Conservation (phyloP, 2,329 filamentous ascomycete genomes). For the Xylariaceae sp. region DNA sequence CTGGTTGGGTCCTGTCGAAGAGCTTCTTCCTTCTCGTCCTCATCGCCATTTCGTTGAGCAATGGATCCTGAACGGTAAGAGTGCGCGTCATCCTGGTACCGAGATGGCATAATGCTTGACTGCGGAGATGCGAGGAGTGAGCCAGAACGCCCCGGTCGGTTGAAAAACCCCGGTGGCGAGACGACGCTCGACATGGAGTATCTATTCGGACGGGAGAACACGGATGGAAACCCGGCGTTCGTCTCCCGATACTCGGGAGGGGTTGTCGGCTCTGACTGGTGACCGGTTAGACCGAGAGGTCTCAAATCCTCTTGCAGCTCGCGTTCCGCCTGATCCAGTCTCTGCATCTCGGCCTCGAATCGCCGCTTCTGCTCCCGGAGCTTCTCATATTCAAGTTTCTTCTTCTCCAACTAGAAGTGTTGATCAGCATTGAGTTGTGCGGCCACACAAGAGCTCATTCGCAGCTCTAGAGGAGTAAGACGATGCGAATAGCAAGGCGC, state of each 20-base stretch:
- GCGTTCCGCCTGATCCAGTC: conserved; percentile 78
- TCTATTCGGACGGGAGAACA: conserved; percentile 77
- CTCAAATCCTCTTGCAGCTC: conserved; percentile 77
- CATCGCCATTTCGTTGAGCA: conserved; percentile 85
- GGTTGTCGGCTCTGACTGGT: conserved; percentile 92
- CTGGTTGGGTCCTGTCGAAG: conserved; percentile 64
- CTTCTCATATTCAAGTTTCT: conserved; percentile 86
- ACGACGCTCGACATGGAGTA: conserved; percentile 86
- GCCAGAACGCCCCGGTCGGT: conserved; percentile 68
- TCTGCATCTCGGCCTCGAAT: conserved; percentile 89
- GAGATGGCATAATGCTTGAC: conserved; percentile 52
- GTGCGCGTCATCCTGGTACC: conserved; percentile 59
- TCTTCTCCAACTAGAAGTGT: conserved; percentile 75
- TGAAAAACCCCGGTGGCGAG: conserved; percentile 70
- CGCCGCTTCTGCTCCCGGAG: conserved; percentile 82
- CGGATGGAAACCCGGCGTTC: conserved; percentile 64
- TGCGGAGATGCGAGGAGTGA: conserved; percentile 77
- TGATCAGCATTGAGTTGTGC: conserved; percentile 33
- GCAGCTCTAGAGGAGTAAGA: not conserved
- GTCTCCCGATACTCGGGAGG: conserved; percentile 86
- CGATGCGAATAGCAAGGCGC: not conserved
- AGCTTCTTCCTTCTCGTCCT: conserved; percentile 77
- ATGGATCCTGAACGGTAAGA: conserved; percentile 82
- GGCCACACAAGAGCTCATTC: not conserved
- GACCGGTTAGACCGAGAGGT: conserved; percentile 54